These are phyloP conservation scores for Pyrenopolyporus hunteri DNA, from an alignment of 495 filamentous ascomycete species.

Conservation along the genomic window DNA sequence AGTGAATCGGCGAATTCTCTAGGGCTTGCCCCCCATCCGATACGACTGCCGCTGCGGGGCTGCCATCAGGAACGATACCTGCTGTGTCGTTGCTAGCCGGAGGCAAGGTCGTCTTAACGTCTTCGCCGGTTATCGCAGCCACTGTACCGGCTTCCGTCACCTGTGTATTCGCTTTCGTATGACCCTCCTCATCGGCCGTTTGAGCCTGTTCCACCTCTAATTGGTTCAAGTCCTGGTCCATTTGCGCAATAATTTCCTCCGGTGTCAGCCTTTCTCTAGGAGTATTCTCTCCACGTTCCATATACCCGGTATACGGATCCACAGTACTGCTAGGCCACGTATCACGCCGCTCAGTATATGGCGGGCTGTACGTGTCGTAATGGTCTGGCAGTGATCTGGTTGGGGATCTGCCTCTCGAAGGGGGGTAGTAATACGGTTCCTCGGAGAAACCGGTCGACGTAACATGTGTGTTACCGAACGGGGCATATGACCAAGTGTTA, in stretches of 20 bases:
- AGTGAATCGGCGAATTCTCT: constrained; percentile 1
- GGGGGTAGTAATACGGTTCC: constrained; percentile 47
- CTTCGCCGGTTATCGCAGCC: constrained; percentile 5
- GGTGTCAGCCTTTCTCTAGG: constrained; percentile 22
- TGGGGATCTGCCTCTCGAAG: constrained; percentile 52
- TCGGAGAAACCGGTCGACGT: constrained; percentile 39
- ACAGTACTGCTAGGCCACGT: constrained; percentile 39
- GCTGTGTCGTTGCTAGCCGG: constrained; percentile 14
- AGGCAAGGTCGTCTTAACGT: constrained; percentile 13
- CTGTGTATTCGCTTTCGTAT: constrained; percentile 17
- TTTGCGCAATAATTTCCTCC: constrained; percentile 17
- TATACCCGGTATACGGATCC: constrained; percentile 16
- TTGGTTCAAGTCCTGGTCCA: constrained; percentile 29
- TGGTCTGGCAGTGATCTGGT: constrained; percentile 52
- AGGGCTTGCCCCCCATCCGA: constrained; percentile 1
- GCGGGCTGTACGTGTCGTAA: constrained; percentile 38
- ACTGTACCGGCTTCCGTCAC: constrained; percentile 9
- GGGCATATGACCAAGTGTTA: constrained; percentile 43
- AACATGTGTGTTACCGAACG: constrained; percentile 33
- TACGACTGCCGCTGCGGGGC: constrained; percentile 2
- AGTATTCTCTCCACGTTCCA: constrained; percentile 26
- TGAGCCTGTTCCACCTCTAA: constrained; percentile 33
- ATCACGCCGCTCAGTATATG: constrained; percentile 22
- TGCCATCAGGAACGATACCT: constrained; percentile 7
- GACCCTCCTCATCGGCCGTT: constrained; percentile 28